Percentiles rank a stretch among this genome's conserved stretches.
These are phyloP conservation scores for Trichoderma asperellum DNA, from an alignment of 2,329 filamentous ascomycete genomes.

Conservation along the genomic window DNA sequence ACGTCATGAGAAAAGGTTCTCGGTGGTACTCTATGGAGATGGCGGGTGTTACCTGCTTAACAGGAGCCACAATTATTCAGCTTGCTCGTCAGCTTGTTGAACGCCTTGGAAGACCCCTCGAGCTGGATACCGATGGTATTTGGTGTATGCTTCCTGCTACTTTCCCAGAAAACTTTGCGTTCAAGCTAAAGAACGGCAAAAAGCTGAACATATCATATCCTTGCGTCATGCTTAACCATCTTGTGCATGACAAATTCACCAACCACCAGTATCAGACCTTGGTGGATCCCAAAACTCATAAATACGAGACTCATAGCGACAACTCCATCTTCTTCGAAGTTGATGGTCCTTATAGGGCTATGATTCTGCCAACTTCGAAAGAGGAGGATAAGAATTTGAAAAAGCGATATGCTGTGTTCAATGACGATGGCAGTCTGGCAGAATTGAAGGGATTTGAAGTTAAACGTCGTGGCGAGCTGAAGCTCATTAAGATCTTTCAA, in stretches of 20 bases:
- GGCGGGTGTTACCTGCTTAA: conserved; percentile 97
- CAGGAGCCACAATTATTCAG: conserved; percentile 94
- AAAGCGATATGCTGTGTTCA: conserved; percentile 98
- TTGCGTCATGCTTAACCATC: conserved; percentile 98
- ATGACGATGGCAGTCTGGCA: conserved; percentile 92
- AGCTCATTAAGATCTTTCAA: conserved; percentile 99
- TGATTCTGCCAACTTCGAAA: conserved; percentile 96
- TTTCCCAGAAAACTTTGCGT: conserved; percentile 94
- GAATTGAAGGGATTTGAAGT: conserved; percentile 98
- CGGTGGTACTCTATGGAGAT: conserved; percentile 99
- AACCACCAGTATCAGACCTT: conserved; percentile 97
- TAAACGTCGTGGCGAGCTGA: conserved; percentile 95
- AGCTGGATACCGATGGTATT: conserved; percentile 97
- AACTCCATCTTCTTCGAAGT: conserved; percentile 99
- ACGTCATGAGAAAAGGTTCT: conserved; percentile 98
- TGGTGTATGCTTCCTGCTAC: conserved; percentile 98
- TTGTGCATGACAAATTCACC: conserved; percentile 92
- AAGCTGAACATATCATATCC: conserved; percentile 96
- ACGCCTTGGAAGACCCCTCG: conserved; percentile 86
- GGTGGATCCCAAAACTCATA: conserved; percentile 75
- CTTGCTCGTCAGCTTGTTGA: conserved; percentile 93
- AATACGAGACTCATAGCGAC: conserved; percentile 95
- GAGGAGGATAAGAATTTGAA: conserved; percentile 99
- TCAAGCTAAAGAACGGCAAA: conserved; percentile 94
- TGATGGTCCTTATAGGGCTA: conserved; percentile 94